Base-by-base conservation (phyloP, 2,329 filamentous ascomycete genomes). In the Talaromyces sp. region DNA sequence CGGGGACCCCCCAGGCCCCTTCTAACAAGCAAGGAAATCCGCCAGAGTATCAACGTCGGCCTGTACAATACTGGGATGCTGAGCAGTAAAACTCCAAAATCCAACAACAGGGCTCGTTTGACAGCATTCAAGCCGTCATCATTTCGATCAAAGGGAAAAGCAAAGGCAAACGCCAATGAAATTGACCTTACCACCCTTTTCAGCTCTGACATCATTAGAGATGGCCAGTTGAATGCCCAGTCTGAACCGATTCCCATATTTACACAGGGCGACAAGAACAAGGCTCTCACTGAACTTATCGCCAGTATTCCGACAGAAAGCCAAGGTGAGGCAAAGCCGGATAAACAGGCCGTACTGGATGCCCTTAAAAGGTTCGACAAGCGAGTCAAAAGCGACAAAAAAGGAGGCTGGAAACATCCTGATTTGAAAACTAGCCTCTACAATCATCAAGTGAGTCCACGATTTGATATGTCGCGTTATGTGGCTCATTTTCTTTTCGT, bases 361-460 rank as follows among this genome's bases (percentile, higher is more conserved):
- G 72, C 72, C 3, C 68, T 68, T 1, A 69, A 60, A 51, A 70
- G 68, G 28, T 77, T 78, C 44, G 65, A 58, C 0, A 63, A 62
- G 8, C 55, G 54, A 1, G 68, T 72, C 0, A 71, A 58, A 58
- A 62, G 63, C 27, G 70, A 77, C 54, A 69, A 69, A 1, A 60
- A 69, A 15, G 70, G 69, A 0, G 70, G 68, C 1, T 78, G 73
- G 72, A 66, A 62, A 28, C 67, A 75, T 2, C 66, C 64, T 30
- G 70, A 72, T 2, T 68, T 78, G 62, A 68, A 68, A 11, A 71
- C 71, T 2, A 70, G 70, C 22, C 59, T 78, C 4, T 73, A 71
- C 47, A 66, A 74, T 59, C 71, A 76, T 59, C 76, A 78, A 68
- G 72, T 73, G 59, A 19, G 64, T 28, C 6, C 10, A 25, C 19